phyloP scores from a whole-genome alignment of 2,329 filamentous ascomycete genomes.

The Monosporascus sp. region DNA sequence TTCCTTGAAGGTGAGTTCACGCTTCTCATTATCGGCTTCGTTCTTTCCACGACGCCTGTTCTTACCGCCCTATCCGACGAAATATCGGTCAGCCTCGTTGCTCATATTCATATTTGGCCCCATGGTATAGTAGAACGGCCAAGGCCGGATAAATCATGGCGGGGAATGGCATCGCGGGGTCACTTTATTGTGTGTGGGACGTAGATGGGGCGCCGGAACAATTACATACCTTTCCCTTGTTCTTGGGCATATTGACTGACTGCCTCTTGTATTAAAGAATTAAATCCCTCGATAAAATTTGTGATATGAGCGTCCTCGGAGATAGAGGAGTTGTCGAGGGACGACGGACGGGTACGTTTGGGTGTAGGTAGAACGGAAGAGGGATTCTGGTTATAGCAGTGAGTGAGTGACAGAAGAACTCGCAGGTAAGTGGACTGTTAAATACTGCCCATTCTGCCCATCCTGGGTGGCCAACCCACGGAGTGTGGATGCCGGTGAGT shows the following conservation, averaged over 20 bases:
- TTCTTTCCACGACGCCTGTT: slow-evolving; percentile 98
- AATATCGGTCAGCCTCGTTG: slow-evolving; percentile 24
- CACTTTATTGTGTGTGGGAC: slow-evolving; percentile 1
- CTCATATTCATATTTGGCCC: background rate
- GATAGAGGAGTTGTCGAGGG: background rate
- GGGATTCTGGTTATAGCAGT: background rate
- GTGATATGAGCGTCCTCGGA: background rate
- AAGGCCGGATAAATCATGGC: slow-evolving; percentile 13
- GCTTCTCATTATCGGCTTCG: slow-evolving; percentile 98
- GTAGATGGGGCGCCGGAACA: slow-evolving; percentile 3
- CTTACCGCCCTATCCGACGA: slow-evolving; percentile 75
- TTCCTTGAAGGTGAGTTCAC: slow-evolving; percentile 97
- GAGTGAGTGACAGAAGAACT: background rate
- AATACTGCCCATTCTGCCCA: background rate
- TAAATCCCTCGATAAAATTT: background rate
- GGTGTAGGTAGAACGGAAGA: background rate
- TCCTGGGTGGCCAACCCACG: background rate
- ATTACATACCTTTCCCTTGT: slow-evolving; percentile 88
- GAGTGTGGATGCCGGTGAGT: too few species aligned
- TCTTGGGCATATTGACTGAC: slow-evolving; percentile 79
- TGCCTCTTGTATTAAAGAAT: slow-evolving; percentile 13
- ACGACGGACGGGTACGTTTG: background rate
- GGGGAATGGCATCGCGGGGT: background rate
- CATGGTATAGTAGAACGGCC: slow-evolving; percentile 1
- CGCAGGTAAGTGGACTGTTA: background rate